Evolutionary conservation across 208 protist species (phyloP), one percentile per base, ranked within the genome.

Genomic region (Acanthamoeba lenticulata): DNA sequence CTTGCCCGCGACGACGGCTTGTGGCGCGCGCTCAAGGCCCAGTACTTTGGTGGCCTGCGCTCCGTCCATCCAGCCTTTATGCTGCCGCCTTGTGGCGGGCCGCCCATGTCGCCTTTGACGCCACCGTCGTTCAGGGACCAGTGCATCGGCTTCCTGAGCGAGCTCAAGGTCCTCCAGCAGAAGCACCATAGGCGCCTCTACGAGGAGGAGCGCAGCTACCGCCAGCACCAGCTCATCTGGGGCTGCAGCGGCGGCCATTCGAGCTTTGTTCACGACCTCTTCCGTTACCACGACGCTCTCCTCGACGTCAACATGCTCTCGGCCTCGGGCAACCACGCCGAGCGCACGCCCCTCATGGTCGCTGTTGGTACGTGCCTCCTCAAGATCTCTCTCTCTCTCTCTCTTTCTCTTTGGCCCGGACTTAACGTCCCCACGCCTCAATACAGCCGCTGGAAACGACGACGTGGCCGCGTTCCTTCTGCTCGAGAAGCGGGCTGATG

Each of bases 281-380:
- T 85, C 74, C 74, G 38, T 27, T 85, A 85, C 44, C 74, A 85
- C 45, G 74, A n/a, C 45, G 29, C 4, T 11, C 74, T 85, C 45
- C 29, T 85, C 74, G 74, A 85, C 29, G 74, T 85, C 45, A 24
- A 85, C 74, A 85, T 85, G 74, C 74, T 85, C 45, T 85, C 74
- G 7, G 74, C 74, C 40, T 85, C 74, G 44, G 74, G 74, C 38
- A 85, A 55, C 74, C 74, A 85, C 45, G 38, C 74, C 74, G 74
- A 85, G n/a, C 74, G 74, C 74, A 85, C 74, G 17, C 74, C 74
- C 6, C 74, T 85, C 74, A 85, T 85, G 74, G 74, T 85, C 24
- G 74, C 74, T 11, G 74, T 85, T 42, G 72, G 72, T 83, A 83
- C 34, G 72, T 79, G 38, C 42, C 32, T n/a, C 34, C 72, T 52